phyloP scores from a whole-genome alignment of 306 rosid genomes.

The Acacia confusa region DNA sequence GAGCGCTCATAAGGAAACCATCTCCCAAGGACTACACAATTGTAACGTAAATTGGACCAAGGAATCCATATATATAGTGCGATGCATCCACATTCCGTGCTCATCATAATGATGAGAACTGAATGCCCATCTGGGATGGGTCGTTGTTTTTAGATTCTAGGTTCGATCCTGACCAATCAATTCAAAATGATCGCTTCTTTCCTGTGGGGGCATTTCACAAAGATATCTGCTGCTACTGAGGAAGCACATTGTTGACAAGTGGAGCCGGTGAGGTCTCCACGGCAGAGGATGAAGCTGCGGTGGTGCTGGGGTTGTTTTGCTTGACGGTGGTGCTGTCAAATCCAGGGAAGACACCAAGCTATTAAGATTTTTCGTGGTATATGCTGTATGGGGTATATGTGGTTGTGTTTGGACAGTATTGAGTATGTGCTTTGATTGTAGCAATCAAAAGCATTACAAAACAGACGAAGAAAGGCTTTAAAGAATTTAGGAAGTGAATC shows the following conservation, averaged over 20 bases:
- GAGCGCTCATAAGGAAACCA: too few relatives aligned
- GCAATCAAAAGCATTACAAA: not conserved
- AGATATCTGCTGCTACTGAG: not conserved
- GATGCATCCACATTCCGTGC: too few relatives aligned
- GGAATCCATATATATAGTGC: too few relatives aligned
- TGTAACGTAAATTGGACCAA: too few relatives aligned
- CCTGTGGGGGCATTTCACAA: not conserved
- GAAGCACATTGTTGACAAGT: not conserved
- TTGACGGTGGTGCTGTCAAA: conserved; percentile 13
- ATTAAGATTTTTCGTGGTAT: conserved; percentile 31
- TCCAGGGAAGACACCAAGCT: conserved; percentile 32
- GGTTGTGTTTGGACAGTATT: not conserved
- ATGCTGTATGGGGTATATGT: conserved; percentile 17
- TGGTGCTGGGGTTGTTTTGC: not conserved
- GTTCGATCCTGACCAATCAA: too few relatives aligned
- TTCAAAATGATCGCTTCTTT: not conserved
- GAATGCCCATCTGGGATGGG: too few relatives aligned
- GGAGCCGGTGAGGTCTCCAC: not conserved
- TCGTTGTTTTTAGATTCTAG: too few relatives aligned
- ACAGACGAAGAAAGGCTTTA: not conserved
- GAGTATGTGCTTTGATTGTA: not conserved
- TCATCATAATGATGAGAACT: too few relatives aligned
- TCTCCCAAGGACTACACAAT: too few relatives aligned
- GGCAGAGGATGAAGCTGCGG: conserved; percentile 26
- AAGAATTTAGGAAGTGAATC: not conserved